phyloP scores from a whole-genome alignment of 352 stramenopile species.

The Phytophthora citrophthora region DNA sequence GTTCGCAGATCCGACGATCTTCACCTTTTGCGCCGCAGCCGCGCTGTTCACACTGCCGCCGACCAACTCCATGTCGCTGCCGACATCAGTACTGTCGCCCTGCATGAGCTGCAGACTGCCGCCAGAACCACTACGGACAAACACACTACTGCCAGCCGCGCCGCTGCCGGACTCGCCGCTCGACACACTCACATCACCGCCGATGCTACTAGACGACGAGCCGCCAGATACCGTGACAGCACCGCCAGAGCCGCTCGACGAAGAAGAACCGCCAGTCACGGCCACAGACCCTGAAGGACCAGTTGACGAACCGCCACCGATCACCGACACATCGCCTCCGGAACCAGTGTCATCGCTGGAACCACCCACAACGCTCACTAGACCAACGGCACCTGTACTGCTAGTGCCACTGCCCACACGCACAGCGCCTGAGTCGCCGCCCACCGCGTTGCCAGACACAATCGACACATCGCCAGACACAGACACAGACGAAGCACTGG shows the following conservation, averaged over 20 bases:
- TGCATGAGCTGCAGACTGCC: slow-evolving; percentile 29
- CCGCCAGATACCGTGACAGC: slow-evolving; percentile 23
- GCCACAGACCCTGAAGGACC: slow-evolving; percentile 15
- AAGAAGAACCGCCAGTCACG: slow-evolving; percentile 23
- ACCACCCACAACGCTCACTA: slow-evolving; percentile 24
- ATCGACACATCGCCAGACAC: background rate
- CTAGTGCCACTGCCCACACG: slow-evolving; percentile 18
- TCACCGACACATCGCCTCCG: slow-evolving; percentile 11
- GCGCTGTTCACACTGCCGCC: slow-evolving; percentile 22
- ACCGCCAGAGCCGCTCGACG: slow-evolving; percentile 19
- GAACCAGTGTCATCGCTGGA: slow-evolving; percentile 9
- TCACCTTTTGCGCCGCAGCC: slow-evolving; percentile 25
- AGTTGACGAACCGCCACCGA: slow-evolving; percentile 3
- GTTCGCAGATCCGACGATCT: slow-evolving; percentile 32
- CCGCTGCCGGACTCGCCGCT: slow-evolving; percentile 21
- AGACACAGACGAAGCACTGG: background rate
- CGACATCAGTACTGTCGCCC: slow-evolving; percentile 23
- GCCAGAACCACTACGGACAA: slow-evolving; percentile 30
- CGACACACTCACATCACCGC: slow-evolving; percentile 32
- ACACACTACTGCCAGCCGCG: slow-evolving; percentile 17
- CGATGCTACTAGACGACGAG: slow-evolving; percentile 27
- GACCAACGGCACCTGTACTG: slow-evolving; percentile 7
- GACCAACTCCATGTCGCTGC: slow-evolving; percentile 32
- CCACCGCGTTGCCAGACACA: background rate
- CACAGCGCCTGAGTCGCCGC: background rate